Evolutionary conservation across 2,329 filamentous ascomycete species (phyloP).

Genomic region (Neopestalotiopsis sp.): DNA sequence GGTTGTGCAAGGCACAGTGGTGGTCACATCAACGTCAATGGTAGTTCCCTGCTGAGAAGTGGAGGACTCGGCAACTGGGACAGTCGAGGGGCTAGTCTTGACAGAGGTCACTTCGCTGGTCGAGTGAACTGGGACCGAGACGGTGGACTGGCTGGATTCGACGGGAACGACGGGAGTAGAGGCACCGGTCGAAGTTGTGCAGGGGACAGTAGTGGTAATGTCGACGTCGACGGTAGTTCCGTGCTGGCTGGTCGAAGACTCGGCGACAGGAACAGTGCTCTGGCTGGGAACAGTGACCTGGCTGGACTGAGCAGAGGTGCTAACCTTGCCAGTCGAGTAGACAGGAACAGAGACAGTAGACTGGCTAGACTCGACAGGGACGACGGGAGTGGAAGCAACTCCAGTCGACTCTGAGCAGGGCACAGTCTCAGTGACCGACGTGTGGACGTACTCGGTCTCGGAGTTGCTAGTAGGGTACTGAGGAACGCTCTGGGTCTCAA

Average conservation of each 20-base stretch:
- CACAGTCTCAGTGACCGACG: not conserved
- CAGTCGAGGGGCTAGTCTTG: not conserved
- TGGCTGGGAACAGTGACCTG: too few relatives aligned
- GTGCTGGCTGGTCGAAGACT: not conserved
- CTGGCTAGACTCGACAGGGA: not conserved
- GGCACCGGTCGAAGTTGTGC: not conserved
- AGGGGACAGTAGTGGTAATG: not conserved
- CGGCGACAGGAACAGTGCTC: too few relatives aligned
- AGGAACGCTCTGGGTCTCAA: not conserved
- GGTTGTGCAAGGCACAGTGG: too few relatives aligned
- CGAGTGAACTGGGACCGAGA: not conserved
- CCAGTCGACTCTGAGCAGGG: not conserved
- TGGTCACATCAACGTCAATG: too few relatives aligned
- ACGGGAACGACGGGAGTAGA: not conserved
- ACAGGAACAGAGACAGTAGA: not conserved
- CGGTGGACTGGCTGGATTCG: not conserved
- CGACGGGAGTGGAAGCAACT: not conserved
- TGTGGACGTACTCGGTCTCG: slow-evolving; percentile 7
- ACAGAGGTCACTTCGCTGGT: not conserved
- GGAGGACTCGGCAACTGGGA: too few relatives aligned
- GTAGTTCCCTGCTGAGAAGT: not conserved
- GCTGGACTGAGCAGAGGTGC: too few relatives aligned
- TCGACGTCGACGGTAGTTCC: not conserved
- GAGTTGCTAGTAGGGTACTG: not conserved
- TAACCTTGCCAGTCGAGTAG: not conserved